phyloP scores from a whole-genome alignment of 345 rosid genomes.

The Acer campestre region DNA sequence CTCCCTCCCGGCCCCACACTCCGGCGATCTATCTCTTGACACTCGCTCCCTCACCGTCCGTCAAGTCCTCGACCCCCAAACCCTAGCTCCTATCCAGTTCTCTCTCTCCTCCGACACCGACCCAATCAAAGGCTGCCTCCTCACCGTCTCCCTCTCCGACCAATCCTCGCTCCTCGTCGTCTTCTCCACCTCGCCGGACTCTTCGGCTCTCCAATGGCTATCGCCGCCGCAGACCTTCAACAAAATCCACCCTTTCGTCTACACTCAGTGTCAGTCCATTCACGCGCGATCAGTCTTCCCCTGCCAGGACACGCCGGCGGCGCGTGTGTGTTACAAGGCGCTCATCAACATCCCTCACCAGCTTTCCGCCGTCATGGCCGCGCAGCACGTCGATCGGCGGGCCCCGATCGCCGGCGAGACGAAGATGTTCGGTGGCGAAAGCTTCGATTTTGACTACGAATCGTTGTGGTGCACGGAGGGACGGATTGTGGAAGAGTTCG shows the following conservation, averaged over 20 bases:
- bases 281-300: conserved; percentile 95
- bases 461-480: conserved; percentile 71
- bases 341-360: conserved; percentile 60
- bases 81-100: conserved; percentile 49
- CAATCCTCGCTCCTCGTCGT: conserved; percentile 44
- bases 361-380: conserved; percentile 90
- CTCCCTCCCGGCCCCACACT: conserved; percentile 48
- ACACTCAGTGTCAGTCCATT: conserved; percentile 85
- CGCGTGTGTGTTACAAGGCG: conserved; percentile 68
- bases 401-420: conserved; percentile 55
- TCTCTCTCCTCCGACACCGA: conserved; percentile 41
- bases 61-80: conserved; percentile 45
- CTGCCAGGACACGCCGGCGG: conserved; percentile 95
- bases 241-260: conserved; percentile 68
- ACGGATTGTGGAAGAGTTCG: conserved; percentile 81
- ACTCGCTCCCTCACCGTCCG: conserved; percentile 61
- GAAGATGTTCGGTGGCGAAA: conserved; percentile 21
- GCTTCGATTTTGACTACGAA: conserved; percentile 20
- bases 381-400: conserved; percentile 66
- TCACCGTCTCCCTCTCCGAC: conserved; percentile 47
- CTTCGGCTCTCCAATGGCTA: conserved; percentile 95
- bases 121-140: conserved; percentile 53
- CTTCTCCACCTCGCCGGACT: conserved; percentile 64
- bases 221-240: conserved; percentile 73
- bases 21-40: conserved; percentile 67